Percentiles rank a stretch among this genome's conserved stretches.
phyloP scores from a whole-genome alignment of 1,284 basidiomycete species.

The Puccinia horiana region DNA sequence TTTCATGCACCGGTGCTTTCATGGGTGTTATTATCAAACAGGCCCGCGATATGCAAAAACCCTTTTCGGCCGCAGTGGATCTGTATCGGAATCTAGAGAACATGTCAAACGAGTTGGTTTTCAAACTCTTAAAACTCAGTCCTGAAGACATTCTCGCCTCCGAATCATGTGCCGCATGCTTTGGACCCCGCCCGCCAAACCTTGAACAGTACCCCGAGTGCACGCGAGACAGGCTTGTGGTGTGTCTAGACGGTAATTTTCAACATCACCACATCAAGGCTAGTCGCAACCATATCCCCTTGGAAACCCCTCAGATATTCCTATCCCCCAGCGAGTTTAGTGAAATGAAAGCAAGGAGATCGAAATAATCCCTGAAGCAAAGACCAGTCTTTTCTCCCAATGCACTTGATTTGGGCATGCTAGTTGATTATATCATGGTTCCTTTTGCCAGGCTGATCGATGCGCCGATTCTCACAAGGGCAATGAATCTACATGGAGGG shows the following conservation, averaged over 20 bases:
- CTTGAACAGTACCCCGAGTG: neutral
- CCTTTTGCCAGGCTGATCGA: neutral
- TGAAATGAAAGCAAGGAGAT: neutral
- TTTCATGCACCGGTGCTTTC: too few relatives aligned
- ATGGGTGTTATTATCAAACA: neutral
- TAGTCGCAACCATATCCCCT: neutral
- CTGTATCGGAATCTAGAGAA: neutral
- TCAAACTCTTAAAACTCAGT: neutral
- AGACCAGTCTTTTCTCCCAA: too few relatives aligned
- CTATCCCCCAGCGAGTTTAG: neutral
- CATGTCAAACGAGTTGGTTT: neutral
- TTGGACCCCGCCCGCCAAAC: neutral
- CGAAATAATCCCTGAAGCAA: too few relatives aligned
- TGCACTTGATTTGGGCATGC: too few relatives aligned
- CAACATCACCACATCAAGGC: conserved; percentile 14
- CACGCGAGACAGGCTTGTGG: neutral
- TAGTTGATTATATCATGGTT: too few relatives aligned
- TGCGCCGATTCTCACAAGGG: neutral
- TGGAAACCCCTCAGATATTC: neutral
- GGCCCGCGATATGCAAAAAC: neutral
- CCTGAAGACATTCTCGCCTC: neutral
- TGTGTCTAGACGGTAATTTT: conserved; percentile 16
- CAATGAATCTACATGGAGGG: neutral
- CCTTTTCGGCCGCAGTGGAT: neutral
- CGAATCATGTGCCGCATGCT: neutral